phyloP scores from a whole-genome alignment of 106 monocot species.

The Iris macrosiphon region DNA sequence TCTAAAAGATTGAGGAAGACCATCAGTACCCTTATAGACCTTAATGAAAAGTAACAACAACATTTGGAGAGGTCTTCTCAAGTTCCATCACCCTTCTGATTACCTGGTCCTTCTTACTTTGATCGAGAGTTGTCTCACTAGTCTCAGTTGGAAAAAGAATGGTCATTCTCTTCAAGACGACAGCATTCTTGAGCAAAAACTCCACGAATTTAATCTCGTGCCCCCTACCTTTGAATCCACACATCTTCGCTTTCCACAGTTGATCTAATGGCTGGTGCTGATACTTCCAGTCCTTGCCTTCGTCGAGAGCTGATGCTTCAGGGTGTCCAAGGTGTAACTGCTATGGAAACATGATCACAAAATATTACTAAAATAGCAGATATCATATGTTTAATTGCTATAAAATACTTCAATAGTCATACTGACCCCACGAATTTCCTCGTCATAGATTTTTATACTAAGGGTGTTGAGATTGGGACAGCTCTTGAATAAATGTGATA shows the following conservation, averaged over 20 bases:
- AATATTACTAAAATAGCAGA: background rate
- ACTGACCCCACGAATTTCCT: background rate
- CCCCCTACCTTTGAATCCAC: background rate
- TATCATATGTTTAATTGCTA: background rate
- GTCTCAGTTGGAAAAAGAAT: background rate
- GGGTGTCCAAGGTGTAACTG: background rate
- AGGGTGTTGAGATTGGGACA: slow-evolving; percentile 1
- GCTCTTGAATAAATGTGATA: slow-evolving; percentile 1
- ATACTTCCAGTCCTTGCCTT: background rate
- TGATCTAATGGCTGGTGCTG: background rate
- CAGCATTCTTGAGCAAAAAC: background rate
- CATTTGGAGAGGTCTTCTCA: too few species aligned
- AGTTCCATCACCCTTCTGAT: too few species aligned
- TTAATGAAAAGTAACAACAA: too few species aligned
- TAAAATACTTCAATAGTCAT: background rate
- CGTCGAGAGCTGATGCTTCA: background rate
- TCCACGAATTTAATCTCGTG: slow-evolving; percentile 1
- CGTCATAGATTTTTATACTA: background rate
- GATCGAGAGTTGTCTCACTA: too few species aligned
- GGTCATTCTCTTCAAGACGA: background rate
- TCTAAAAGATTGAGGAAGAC: too few species aligned
- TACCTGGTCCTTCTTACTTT: too few species aligned
- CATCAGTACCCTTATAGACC: too few species aligned
- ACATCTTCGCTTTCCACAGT: background rate
- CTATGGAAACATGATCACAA: background rate